Percentiles rank a stretch among this genome's conserved stretches.
These are phyloP conservation scores for Colletotrichum karsti DNA, from an alignment of 2,329 filamentous ascomycete genomes.

Conservation along the genomic window DNA sequence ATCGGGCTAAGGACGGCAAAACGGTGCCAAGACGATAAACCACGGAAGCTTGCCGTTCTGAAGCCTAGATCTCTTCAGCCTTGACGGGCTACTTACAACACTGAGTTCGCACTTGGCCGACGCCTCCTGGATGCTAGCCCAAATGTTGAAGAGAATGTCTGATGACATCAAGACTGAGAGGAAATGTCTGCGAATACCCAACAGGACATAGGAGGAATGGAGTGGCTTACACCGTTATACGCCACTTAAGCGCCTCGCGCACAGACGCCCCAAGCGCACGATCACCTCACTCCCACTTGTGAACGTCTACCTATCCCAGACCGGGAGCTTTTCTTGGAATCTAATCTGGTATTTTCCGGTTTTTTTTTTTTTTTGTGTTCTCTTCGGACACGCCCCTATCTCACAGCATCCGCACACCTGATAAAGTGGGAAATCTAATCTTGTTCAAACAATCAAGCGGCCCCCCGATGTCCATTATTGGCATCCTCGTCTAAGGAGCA, in stretches of 20 bases:
- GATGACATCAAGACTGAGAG: background rate
- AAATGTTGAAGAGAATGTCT: background rate
- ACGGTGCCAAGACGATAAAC: background rate
- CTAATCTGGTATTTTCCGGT: no score
- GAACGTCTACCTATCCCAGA: background rate
- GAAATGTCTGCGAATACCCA: no score
- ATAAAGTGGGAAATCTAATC: no score
- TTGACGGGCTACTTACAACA: background rate
- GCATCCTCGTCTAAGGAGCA: background rate
- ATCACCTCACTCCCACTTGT: background rate
- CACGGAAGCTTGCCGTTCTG: background rate
- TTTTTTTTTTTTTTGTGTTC: no score
- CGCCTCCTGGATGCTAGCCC: no score
- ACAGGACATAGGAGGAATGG: background rate
- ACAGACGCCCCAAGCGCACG: constrained; percentile 14
- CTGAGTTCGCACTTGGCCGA: no score
- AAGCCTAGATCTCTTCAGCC: background rate
- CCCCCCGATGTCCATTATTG: background rate
- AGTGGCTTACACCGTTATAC: background rate
- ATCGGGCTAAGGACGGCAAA: background rate
- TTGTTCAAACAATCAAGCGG: no score
- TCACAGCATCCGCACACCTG: no score
- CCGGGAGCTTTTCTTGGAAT: no score
- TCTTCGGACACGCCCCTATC: no score
- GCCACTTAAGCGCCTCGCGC: constrained; percentile 1